Evolutionary conservation across 2,329 filamentous ascomycete species (phyloP).

Genomic region (Fusarium sp.): DNA sequence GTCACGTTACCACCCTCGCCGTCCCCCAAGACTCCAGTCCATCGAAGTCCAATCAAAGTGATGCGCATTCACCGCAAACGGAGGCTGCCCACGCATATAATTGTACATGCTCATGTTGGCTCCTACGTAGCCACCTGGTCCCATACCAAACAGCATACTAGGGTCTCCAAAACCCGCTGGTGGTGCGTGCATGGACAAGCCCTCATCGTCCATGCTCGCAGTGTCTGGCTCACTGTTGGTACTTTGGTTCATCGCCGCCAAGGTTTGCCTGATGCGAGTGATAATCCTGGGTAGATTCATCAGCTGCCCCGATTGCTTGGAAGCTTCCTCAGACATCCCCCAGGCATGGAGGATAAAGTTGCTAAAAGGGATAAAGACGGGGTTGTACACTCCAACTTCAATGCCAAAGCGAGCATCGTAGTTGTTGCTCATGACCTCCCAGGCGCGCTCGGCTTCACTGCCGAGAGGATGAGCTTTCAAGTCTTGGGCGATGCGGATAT

Average conservation of each 20-base stretch:
- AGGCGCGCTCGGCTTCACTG: neutral
- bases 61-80: neutral
- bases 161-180: neutral
- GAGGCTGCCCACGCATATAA: neutral
- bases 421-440: conserved; percentile 3
- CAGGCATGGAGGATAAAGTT: neutral
- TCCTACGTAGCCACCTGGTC: neutral
- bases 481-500: conserved; percentile 53
- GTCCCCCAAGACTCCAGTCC: neutral
- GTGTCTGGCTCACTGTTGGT: neutral
- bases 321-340: neutral
- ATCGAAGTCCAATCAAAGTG: neutral
- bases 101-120: neutral
- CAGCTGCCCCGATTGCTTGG: neutral
- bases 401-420: neutral
- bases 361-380: neutral
- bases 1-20: neutral
- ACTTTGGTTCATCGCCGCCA: neutral
- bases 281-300: neutral
- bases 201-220: neutral
- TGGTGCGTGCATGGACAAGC: no score
- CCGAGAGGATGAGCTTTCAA: conserved; percentile 31
- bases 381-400: neutral
- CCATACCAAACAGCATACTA: neutral
- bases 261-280: neutral